Evolutionary conservation across 768 basidiomycete genomes (phyloP), one percentile per base, ranked within the genome.

Genomic region (Chalciporus pseudorubinellus): DNA sequence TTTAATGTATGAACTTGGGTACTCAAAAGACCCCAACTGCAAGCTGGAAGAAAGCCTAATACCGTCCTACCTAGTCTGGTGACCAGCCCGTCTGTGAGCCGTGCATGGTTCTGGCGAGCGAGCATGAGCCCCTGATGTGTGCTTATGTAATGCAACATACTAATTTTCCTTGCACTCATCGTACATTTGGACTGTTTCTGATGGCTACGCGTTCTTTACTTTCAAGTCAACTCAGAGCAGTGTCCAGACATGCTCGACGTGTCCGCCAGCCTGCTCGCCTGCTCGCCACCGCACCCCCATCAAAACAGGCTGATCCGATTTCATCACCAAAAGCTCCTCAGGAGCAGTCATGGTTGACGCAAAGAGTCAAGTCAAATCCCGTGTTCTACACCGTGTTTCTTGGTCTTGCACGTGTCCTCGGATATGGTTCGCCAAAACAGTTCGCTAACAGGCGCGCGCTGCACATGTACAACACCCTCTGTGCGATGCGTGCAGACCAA

Each of bases 361-460:
- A 69, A 21, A 69, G 72, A 59, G 72, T 86, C 45, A 73, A 78
- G 57, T 59, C 72, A 18, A 83, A 79, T 13, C 81, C 83, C 0
- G 52, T 63, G 18, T 71, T 79, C 1, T 73, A 70, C 58, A 67
- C 67, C 24, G 51, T 75, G 19, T 82, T 87, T 59, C 52, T 81
- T 12, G 64, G 64, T 0, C n/a, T 83, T 41, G 77, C 80, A 11
- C 72, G 70, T 39, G 48, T 74, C 7, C 69, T 87, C 10, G 86
- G 86, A 4, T 88, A 87, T 53, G 76, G 78, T 6, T 82, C 76
- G 54, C 71, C 80, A 0, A 82, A 77, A 55, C 85, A 89, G 55
- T 56, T 82, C 3, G 83, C 85, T 0, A 85, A 78, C 19, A 61
- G 80, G 44, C 72, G 84, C n/a, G 74, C 83, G 3, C 77, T 83